phyloP scores from a whole-genome alignment of 2,329 filamentous ascomycete genomes.

The Herpotrichia juniperi region DNA sequence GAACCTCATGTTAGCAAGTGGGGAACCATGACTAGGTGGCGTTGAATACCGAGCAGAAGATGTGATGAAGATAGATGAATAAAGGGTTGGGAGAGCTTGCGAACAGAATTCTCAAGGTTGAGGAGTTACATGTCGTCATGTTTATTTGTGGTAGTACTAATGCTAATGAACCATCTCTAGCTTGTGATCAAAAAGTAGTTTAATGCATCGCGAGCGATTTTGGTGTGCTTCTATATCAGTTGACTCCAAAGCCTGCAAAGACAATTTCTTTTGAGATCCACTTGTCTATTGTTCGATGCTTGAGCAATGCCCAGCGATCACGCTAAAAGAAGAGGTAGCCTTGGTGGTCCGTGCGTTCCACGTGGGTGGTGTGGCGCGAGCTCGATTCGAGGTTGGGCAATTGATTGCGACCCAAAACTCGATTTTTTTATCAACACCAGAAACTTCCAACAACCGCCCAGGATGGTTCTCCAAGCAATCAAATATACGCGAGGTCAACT shows the following conservation, averaged over 20 bases:
- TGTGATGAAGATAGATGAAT: too few relatives aligned
- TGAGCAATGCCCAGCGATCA: not conserved
- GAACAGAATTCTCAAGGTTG: not conserved
- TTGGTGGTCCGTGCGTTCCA: conserved; percentile 10
- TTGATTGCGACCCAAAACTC: conserved; percentile 5
- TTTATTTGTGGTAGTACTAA: not conserved
- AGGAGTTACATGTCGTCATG: not conserved
- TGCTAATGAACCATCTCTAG: not conserved
- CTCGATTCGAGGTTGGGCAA: conserved; percentile 7
- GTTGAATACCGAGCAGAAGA: too few relatives aligned
- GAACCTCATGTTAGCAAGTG: too few relatives aligned
- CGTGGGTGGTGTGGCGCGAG: conserved; percentile 21
- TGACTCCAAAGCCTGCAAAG: too few relatives aligned
- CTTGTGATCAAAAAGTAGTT: not conserved
- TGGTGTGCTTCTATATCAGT: too few relatives aligned
- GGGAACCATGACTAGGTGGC: too few relatives aligned
- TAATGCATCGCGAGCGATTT: not conserved
- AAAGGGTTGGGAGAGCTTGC: not conserved
- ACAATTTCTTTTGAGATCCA: too few relatives aligned
- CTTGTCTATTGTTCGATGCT: not conserved
- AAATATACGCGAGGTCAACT: conserved; percentile 75
- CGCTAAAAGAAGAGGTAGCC: not conserved
- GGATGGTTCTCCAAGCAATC: conserved; percentile 74
- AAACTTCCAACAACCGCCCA: conserved; percentile 4
- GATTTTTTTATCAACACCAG: conserved; percentile 5